Evolutionary conservation across 176 grass and related monocot species (phyloP), one percentile per base, ranked within the genome.

Genomic region (Otatea glauca): DNA sequence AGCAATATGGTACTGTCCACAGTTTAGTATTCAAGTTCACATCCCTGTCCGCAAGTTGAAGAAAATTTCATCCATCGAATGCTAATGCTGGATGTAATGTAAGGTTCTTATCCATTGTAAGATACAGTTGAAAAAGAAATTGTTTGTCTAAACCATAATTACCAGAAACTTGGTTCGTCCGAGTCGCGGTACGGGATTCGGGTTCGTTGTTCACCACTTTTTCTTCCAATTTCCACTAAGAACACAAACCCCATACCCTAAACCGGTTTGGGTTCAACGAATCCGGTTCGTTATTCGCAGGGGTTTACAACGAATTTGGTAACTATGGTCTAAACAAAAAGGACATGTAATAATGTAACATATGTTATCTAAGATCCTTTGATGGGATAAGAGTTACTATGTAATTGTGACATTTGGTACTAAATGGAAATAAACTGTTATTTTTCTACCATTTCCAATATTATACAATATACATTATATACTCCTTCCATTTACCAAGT

Each of bases 401-500:
- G 5, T 63, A 35, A 53, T 25, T 13, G n/a, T n/a, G 4, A 79
- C 64, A 62, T 63, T 77, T 54, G 14, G 20, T 77, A 18, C 77
- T 53, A 55, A 63, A 70, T 45, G 0, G 21, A 23, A 77, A 62
- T 0, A 39, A 66, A 38, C 20, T 47, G 0, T 70, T 35, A 32
- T 50, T 20, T 23, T 84, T 35, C 25, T 60, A 51, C 23, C 21
- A 7, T 86, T 68, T 39, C 37, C 1, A 4, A 20, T 77, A 44
- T 59, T 44, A 16, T 82, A 71, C 24, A 59, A 1, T 18, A 82
- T 43, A 14, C 32, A 65, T 78, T 35, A 70, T 75, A 67, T 80
- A 59, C 17, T 69, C 37, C 66, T 67, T 65, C 50, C n/a, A 59
- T 78, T 54, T 77, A 65, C 74, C 62, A 66, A 82, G 35, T 77